Conservation (phyloP, 1,284 basidiomycete species). For the Coniophora puteana region DNA sequence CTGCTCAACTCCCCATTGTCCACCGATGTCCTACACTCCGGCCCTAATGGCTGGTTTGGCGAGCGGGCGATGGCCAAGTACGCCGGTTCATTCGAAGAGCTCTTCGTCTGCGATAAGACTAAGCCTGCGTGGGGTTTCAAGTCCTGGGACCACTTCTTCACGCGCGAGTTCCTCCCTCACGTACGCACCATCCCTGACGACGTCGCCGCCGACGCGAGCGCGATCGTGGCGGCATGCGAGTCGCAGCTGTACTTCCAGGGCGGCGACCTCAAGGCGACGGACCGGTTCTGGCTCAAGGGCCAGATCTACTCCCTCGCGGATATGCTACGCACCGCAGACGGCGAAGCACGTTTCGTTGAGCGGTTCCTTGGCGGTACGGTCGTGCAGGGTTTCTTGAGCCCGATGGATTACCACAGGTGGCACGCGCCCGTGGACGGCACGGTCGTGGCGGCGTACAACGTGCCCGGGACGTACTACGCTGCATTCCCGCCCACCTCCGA, state of each 20-base stretch:
- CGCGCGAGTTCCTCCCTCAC: conserved; percentile 34
- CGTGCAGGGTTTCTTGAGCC: conserved; percentile 26
- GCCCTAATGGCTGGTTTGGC: conserved; percentile 46
- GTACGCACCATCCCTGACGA: conserved; percentile 31
- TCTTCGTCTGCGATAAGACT: no score
- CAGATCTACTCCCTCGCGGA: conserved; percentile 41
- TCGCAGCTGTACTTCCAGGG: conserved; percentile 38
- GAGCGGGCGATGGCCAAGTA: no score
- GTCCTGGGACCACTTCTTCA: conserved; percentile 58
- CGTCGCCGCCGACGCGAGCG: conserved; percentile 30
- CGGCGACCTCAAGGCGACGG: conserved; percentile 29
- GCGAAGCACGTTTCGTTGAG: conserved; percentile 46
- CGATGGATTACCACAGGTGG: conserved; percentile 55
- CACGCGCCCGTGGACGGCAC: conserved; percentile 49
- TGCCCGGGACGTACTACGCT: conserved; percentile 54
- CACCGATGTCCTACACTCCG: conserved; percentile 32
- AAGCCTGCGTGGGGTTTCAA: conserved; percentile 32
- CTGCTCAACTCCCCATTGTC: conserved; percentile 44
- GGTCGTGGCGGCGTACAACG: conserved; percentile 37
- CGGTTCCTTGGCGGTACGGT: conserved; percentile 36
- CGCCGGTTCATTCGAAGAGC: no score
- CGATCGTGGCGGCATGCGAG: conserved; percentile 46
- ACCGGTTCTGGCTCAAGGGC: conserved; percentile 47
- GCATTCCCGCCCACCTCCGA: conserved; percentile 21
- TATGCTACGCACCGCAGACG: conserved; percentile 28